Evolutionary conservation across 2,329 filamentous ascomycete genomes (phyloP), one percentile per base, ranked within the genome.

Genomic region (Colletotrichum acutatum): DNA sequence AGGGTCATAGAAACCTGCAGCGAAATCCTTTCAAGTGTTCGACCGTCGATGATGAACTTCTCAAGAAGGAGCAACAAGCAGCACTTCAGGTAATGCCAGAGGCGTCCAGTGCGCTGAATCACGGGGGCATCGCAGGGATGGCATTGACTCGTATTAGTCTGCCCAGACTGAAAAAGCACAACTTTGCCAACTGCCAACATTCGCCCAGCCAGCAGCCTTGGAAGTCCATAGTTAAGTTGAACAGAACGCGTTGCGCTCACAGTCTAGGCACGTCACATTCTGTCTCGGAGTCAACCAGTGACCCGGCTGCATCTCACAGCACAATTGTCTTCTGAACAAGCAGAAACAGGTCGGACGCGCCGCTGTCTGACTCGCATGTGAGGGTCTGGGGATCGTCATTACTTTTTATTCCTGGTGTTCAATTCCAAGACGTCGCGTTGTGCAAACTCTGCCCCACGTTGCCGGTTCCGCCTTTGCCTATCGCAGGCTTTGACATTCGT

Each of bases 321-420:
- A 19, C 5, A 11, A 1, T 32, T 3, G n/a, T 9, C 24, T 56
- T 54, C 59, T 37, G 24, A 32, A 54, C 42, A 19, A 61, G 16
- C 2, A 30, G 19, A 16, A 52, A 42, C 63, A 37, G 57, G 26
- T 57, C 49, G 56, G 34, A 9, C 16, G 46, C n/a, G 32, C 70
- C 60, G 60, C 65, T 66, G 46, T 22, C 66, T 70, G 66, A 72
- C 70, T 72, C 70, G 66, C 70, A 61, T 46, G 56, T 54, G 70
- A 72, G 66, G 65, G 60, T 70, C 70, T 61, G 22, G 46, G 32
- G 60, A 70, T 70, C 70, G 56, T 72, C 66, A 65, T 66, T 30
- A 16, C 66, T 54, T 16, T 32, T 52, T 53, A 57, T 62, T 68
- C 49, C 24, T 42, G 53, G n/a, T 34, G 2, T 63, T 28, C 42